Base-by-base conservation (phyloP, 176 grass and related monocot species). In the Carex cristatella region DNA sequence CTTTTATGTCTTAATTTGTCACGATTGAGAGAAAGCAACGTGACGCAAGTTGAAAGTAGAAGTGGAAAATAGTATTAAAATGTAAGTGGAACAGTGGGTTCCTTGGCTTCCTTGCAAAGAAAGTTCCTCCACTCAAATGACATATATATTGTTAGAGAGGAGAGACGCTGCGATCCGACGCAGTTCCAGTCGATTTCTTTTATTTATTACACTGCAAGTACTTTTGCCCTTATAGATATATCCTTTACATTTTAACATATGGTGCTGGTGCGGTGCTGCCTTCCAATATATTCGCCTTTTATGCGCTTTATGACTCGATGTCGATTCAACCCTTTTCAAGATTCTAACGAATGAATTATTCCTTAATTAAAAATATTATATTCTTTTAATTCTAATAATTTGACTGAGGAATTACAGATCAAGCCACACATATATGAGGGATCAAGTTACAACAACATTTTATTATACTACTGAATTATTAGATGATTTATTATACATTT, bases 111-210 rank as follows among this genome's bases (percentile, higher is more conserved):
- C 23, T 23, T 23, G 23, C 23, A 23, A 23, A 23, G 49, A 51
- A 33, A 10, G 5, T 57, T 76, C 0, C 2, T 70, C 10, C 10
- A 51, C 48, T 2, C 2, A 51, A 23, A 23, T 23, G 23, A 23
- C 23, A 51, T 2, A 51, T 10, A 2, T 51, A 10, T 51, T 2
- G 44, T 46, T 46, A 28, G 48, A 57, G 51, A 78, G 51, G 18
- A 49, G 46, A 57, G 51, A 78, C 74, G 74, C 74, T 57, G 74
- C 51, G 51, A 78, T 55, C 74, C 53, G 27, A 78, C 74, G 51
- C 51, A 57, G 74, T 32, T 56, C 5, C 74, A 31, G 13, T 32
- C 5, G 13, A 15, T 77, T 16, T 12, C 27, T 57, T 32, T 56
- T 13, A 48, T 72, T 30, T 77, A 10, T 63, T 30, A 63, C 7